A percentile compares a stretch with the other conserved stretches of the same genome.
Conservation (phyloP, 192 early-diverging fungal genomes). For the Endogone sp. region DNA sequence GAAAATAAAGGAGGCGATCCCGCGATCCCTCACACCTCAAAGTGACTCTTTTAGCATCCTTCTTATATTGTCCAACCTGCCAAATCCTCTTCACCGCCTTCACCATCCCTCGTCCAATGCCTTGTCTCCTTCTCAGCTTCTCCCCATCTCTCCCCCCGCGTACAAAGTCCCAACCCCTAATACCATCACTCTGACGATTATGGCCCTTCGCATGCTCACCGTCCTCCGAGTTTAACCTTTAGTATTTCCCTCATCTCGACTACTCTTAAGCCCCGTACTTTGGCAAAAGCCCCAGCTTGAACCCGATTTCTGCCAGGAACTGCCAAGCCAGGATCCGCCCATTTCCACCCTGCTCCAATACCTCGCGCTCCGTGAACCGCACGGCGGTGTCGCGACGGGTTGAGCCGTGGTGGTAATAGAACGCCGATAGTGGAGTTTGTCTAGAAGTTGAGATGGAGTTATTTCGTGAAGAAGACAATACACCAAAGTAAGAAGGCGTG, state of each 20-base stretch:
- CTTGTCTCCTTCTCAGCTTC: no score
- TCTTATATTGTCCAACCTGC: no score
- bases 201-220: neutral
- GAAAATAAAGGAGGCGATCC: no score
- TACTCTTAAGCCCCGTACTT: slow-evolving; percentile 19
- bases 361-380: slow-evolving; percentile 6
- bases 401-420: slow-evolving; percentile 12
- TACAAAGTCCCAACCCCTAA: no score
- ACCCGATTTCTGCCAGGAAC: slow-evolving; percentile 16
- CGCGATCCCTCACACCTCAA: no score
- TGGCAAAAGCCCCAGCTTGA: slow-evolving; percentile 20
- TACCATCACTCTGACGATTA: no score
- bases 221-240: neutral
- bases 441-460: neutral
- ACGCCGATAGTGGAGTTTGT: neutral
- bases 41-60: no score
- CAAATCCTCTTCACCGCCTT: no score
- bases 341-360: slow-evolving; percentile 11
- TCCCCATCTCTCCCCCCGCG: no score
- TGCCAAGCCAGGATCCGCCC: slow-evolving; percentile 19
- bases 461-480: neutral
- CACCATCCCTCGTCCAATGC: neutral
- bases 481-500: neutral
- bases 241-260: neutral
- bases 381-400: slow-evolving; percentile 2